A percentile compares a stretch with the other conserved stretches of the same genome.
phyloP scores from a whole-genome alignment of 768 basidiomycete genomes.

The Boletus barrowsii region DNA sequence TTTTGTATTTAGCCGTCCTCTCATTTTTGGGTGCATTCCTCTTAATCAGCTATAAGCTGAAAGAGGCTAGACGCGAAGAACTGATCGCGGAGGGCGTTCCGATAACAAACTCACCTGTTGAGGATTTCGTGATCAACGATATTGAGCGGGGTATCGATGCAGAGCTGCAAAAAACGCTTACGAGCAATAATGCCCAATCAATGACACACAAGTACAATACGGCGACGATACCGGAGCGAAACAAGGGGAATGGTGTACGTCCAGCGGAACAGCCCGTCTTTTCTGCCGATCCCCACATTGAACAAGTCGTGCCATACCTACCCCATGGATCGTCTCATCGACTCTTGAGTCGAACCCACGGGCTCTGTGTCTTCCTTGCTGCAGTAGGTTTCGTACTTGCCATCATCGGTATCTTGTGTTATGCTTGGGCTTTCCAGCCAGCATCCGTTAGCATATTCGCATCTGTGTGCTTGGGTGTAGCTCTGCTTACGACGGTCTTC shows the following conservation, averaged over 20 bases:
- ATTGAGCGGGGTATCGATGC: background rate
- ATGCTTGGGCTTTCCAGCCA: slow-evolving; percentile 49
- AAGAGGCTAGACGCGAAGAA: slow-evolving; percentile 50
- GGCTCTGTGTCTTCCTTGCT: slow-evolving; percentile 47
- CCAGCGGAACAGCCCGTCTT: slow-evolving; percentile 31
- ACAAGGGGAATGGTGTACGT: background rate
- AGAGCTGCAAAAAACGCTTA: too few relatives aligned
- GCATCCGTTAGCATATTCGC: slow-evolving; percentile 43
- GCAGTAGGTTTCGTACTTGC: slow-evolving; percentile 48
- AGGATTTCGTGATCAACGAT: background rate
- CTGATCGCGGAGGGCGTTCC: slow-evolving; percentile 33
- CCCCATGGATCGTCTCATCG: slow-evolving; percentile 35
- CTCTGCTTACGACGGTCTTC: slow-evolving; percentile 22
- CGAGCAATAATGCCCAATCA: background rate
- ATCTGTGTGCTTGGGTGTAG: slow-evolving; percentile 37
- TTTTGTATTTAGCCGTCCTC: slow-evolving; percentile 31
- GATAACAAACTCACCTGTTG: slow-evolving; percentile 17
- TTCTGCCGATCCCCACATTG: slow-evolving; percentile 47
- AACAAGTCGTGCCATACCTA: slow-evolving; percentile 47
- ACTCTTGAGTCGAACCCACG: slow-evolving; percentile 47
- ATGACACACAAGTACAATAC: background rate
- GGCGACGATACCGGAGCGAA: too few relatives aligned
- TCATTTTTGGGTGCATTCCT: slow-evolving; percentile 60
- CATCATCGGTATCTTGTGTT: slow-evolving; percentile 47
- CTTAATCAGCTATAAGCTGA: slow-evolving; percentile 51